phyloP scores from a whole-genome alignment of 208 protist species.

The Trypanosoma mega region DNA sequence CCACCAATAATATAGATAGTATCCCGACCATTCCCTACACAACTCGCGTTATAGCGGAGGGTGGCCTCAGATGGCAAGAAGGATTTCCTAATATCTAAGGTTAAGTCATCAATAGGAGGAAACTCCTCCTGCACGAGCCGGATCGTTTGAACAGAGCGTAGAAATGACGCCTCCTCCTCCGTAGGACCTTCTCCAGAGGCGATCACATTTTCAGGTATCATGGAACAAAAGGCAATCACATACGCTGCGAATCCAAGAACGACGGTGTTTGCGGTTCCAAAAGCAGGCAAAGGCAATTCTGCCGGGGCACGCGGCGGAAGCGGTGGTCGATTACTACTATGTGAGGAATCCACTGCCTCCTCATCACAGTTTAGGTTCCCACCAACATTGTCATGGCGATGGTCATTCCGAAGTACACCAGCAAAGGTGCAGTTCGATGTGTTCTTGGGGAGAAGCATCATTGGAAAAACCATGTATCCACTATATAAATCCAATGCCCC shows the following conservation, averaged over 20 bases:
- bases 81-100: conserved; percentile 19
- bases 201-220: conserved; percentile 23
- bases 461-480: background rate
- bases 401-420: too few species aligned
- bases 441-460: background rate
- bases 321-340: background rate
- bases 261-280: conserved; percentile 38
- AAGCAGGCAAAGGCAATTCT: conserved; percentile 25
- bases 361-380: too few species aligned
- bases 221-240: conserved; percentile 45
- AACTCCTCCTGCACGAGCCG: conserved; percentile 24
- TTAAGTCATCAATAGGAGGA: conserved; percentile 22
- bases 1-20: conserved; percentile 36
- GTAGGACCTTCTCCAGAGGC: background rate
- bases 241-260: conserved; percentile 27
- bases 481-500: conserved; percentile 18
- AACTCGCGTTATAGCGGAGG: conserved; percentile 32
- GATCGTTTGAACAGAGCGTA: conserved; percentile 26
- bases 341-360: too few species aligned
- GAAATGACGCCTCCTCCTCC: conserved; percentile 4
- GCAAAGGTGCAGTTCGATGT: too few species aligned
- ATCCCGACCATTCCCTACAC: conserved; percentile 22
- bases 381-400: too few species aligned
- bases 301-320: conserved; percentile 12
- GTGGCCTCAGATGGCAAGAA: conserved; percentile 7